Base-by-base conservation (phyloP, 1,139 yeast species). In the Yamadazyma diddensiae region DNA sequence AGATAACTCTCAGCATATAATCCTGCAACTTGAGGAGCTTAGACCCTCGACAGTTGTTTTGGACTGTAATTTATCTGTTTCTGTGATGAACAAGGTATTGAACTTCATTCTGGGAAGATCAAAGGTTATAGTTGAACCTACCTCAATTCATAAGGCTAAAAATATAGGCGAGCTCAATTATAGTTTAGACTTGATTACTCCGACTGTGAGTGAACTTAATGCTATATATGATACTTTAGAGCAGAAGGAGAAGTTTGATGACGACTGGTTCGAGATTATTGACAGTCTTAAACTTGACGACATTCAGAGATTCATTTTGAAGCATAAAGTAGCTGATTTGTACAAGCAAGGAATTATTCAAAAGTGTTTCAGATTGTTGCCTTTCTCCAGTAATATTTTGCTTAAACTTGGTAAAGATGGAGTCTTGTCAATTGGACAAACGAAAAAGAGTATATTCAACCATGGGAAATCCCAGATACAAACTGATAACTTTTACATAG, bases 361-460 rank as follows among this genome's bases (percentile, higher is more conserved):
- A 50, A 83, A 81, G 48, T 75, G 83, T 1, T 71, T 83, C 45
- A 82, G 80, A 43, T 45, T 86, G 7, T 59, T 85, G 12, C 95
- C 95, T 0, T 86, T 67, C 46, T 64, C 82, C 28, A 88, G 86
- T n/a, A 74, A 71, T 41, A 59, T 86, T 4, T 46, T 82, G 19
- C 63, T 87, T 11, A 87, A 86, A 48, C 69, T 78, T 30, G 95
- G 95, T 0, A 47, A 66, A 2, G 57, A 73, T 24, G 96, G 96
- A 0, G 71, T 84, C 0, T 33, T 81, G 5, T 40, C 70, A 6
- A 53, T 84, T 9, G 55, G 62, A 21, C 33, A 27, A 8, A 28
- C 26, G 3, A 23, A 37, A 7, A 25, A 33, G 6, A 30, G 30
- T 14, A 24, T 36, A 1, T 33, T 31, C 25, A 26, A 14, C 22